A percentile compares a stretch with the other conserved stretches of the same genome.
Evolutionary conservation across 2,329 filamentous ascomycete genomes (phyloP).

Genomic region (Davidsoniella eucalypti): DNA sequence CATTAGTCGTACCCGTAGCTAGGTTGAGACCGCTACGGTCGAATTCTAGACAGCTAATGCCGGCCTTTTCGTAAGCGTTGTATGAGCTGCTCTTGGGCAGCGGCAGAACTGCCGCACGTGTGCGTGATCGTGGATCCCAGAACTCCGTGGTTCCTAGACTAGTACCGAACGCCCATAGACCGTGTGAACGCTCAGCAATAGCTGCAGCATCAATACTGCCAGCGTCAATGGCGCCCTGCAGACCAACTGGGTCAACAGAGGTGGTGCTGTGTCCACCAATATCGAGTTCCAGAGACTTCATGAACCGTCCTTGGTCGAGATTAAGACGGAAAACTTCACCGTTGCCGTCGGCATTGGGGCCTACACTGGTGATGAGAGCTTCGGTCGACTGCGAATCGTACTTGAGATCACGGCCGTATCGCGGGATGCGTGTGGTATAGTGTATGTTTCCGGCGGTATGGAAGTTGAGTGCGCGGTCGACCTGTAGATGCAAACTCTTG

Average conservation of each 20-base stretch:
- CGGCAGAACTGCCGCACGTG: slow-evolving; percentile 56
- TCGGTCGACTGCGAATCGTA: slow-evolving; percentile 75
- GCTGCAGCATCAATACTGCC: slow-evolving; percentile 78
- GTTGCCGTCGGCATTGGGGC: slow-evolving; percentile 67
- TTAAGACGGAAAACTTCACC: slow-evolving; percentile 91
- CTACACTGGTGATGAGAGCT: slow-evolving; percentile 72
- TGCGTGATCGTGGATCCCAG: slow-evolving; percentile 79
- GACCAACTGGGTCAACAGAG: slow-evolving; percentile 41
- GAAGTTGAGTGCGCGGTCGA: slow-evolving; percentile 80
- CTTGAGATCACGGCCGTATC: slow-evolving; percentile 78
- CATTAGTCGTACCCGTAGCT: slow-evolving; percentile 73
- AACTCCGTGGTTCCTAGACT: slow-evolving; percentile 92
- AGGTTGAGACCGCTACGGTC: slow-evolving; percentile 68
- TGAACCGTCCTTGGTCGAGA: slow-evolving; percentile 78
- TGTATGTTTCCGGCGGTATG: slow-evolving; percentile 81
- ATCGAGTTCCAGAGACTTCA: slow-evolving; percentile 85
- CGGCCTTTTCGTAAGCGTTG: slow-evolving; percentile 42
- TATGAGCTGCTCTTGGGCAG: slow-evolving; percentile 10
- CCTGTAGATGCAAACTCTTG: slow-evolving; percentile 86
- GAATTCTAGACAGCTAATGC: slow-evolving; percentile 80
- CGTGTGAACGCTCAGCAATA: slow-evolving; percentile 77
- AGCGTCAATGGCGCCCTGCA: slow-evolving; percentile 75
- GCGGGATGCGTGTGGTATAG: slow-evolving; percentile 73
- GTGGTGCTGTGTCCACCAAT: slow-evolving; percentile 51
- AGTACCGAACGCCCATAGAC: slow-evolving; percentile 83